These are phyloP conservation scores for Reutealis trisperma DNA, from an alignment of 345 rosid species.

Conservation along the genomic window DNA sequence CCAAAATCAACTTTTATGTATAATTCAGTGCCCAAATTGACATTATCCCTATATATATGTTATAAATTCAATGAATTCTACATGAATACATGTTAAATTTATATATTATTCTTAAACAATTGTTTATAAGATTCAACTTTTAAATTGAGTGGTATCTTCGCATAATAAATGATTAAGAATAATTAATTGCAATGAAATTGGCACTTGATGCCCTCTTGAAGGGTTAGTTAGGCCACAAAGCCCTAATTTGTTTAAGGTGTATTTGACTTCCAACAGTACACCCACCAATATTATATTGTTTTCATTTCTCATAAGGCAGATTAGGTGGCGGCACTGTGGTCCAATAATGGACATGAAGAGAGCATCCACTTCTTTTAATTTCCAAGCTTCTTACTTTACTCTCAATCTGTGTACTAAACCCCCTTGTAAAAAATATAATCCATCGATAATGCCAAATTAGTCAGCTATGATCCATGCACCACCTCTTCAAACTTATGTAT, in stretches of 20 bases:
- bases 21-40: no score
- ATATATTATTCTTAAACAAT: no score
- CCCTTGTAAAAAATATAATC: not conserved
- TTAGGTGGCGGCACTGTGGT: not conserved
- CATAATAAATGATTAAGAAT: no score
- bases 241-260: not conserved
- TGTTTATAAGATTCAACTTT: no score
- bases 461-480: not conserved
- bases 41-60: no score
- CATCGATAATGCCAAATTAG: not conserved
- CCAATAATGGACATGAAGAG: not conserved
- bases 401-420: no score
- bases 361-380: not conserved
- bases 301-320: not conserved
- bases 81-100: no score
- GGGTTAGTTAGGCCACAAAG: not conserved
- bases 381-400: not conserved
- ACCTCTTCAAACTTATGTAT: not conserved
- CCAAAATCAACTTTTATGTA: no score
- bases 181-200: no score
- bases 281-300: not conserved
- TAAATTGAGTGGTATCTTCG: no score
- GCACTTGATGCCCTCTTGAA: not conserved
- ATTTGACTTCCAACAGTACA: not conserved
- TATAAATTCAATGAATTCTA: no score